Base-by-base conservation (phyloP, 2,329 filamentous ascomycete genomes). In the Alternaria brassicae region DNA sequence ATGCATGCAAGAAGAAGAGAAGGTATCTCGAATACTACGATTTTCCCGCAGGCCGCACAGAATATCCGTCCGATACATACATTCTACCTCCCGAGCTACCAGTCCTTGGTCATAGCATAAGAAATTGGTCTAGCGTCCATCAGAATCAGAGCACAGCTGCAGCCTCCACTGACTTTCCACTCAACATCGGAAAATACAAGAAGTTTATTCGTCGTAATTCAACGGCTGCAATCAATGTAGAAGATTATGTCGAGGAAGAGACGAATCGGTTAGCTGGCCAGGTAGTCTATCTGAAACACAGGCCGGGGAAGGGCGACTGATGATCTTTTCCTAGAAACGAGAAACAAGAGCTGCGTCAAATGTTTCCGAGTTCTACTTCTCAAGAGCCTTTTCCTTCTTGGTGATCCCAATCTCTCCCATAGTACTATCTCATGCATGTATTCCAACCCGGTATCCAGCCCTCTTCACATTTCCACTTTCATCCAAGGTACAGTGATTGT, bases 61-160 rank as follows among this genome's bases (percentile, higher is more conserved):
- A 17, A 3, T 53, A 41, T 6, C 30, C 19, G 5, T 5, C 23
- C 1, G 63, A 67, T 12, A 63, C 53, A 0, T 45, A 55, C 12
- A 19, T 63, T 8, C 28, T 63, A 2, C 63, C 66, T 1, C 63
- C 66, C 4, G 40, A 53, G 27, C 49, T 68, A 2, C 55, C 60
- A 1, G 63, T 67, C 2, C 30, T 68, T 4, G 66, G 62, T 9
- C 63, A 68, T 27, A 50, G 53, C 28, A 49, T 67, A 27, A 54
- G 32, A 21, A 53, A 68, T 30, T 67, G 66, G 66, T 59, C 63
- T 8, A 62, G 63, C 5, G 25, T 68, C 2, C 56, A 62, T n/a
- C 8, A 23, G 7, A 48, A 59, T 25, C 51, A 56, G 1, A 61
- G 50, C 23, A 56, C 48, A 12, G 49, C 42, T 10, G 53, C 65